Base-by-base conservation (phyloP, 2,329 filamentous ascomycete genomes). In the Clarireedia paspali region DNA sequence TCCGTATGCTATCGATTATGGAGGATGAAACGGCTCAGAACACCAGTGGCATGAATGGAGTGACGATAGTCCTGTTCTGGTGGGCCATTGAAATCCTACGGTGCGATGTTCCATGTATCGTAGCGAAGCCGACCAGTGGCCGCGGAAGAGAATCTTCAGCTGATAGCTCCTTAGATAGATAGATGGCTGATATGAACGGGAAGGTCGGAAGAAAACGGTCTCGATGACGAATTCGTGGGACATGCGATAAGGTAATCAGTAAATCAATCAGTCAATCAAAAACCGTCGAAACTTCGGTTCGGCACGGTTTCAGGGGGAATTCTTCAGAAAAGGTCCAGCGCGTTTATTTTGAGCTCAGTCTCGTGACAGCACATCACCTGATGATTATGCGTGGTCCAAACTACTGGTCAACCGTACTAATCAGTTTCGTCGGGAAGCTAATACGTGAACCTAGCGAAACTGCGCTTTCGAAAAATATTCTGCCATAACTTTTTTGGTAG, bases 401-500 rank as follows among this genome's bases (percentile, higher is more conserved):
- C 30, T 34, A 34, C 10, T 12, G 5, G 10, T 9, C 30, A 34
- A 12, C 30, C 30, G 30, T 34, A 34, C 30, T 34, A 34, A 12
- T 34, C 10, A 34, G 27, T 30, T 20, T 2, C 20, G 20, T 2
- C 27, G 3, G 10, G 30, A 34, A 34, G 4, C 30, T 12, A 34
- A 34, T 34, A 34, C 30, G 30, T 34, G 30, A 34, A 12, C 30
- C 30, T 4, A 12, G 5, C 10, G 30, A 34, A 34, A 34, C 30
- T 34, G 30, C 30, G 5, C 10, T 34, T 9, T 34, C 30, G 17
- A 45, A 45, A 45, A 45, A 45, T 45, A 45, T 45, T 45, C 42
- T 45, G 17, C 20, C 17, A 45, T 45, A 45, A 44, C 39, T 49
- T 57, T 63, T 62, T 59, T 60, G 15, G 6, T 17, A 42, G 17